phyloP scores from a whole-genome alignment of 2,329 filamentous ascomycete genomes.

The Metarhizium humberi region DNA sequence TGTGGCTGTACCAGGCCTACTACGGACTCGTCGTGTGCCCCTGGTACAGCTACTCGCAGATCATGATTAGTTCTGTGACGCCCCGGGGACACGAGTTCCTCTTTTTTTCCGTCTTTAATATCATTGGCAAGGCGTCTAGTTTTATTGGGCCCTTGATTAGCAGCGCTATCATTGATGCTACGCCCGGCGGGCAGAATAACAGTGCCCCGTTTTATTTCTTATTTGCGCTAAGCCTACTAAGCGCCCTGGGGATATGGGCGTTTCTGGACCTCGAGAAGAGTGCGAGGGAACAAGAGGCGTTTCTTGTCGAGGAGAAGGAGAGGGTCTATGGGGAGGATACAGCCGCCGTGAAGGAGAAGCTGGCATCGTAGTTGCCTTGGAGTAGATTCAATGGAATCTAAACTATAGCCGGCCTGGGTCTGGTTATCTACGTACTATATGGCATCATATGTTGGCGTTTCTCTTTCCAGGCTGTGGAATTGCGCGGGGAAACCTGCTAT shows the following conservation, averaged over 20 bases:
- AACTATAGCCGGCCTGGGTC: too few relatives aligned
- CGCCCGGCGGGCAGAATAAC: slow-evolving; percentile 42
- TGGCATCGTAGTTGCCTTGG: neutral
- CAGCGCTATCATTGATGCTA: slow-evolving; percentile 58
- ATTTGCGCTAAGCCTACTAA: slow-evolving; percentile 47
- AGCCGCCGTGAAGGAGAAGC: neutral
- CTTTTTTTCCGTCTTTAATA: slow-evolving; percentile 61
- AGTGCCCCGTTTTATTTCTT: slow-evolving; percentile 59
- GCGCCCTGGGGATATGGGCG: slow-evolving; percentile 40
- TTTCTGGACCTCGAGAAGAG: slow-evolving; percentile 55
- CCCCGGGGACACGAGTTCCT: slow-evolving; percentile 60
- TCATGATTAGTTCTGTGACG: slow-evolving; percentile 62
- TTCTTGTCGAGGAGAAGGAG: slow-evolving; percentile 30
- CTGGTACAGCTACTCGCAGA: slow-evolving; percentile 63
- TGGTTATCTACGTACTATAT: too few relatives aligned
- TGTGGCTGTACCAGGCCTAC: slow-evolving; percentile 40
- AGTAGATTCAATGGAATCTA: too few relatives aligned
- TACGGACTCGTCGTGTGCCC: slow-evolving; percentile 60
- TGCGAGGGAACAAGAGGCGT: slow-evolving; percentile 46
- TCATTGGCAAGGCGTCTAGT: slow-evolving; percentile 58
- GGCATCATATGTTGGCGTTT: too few relatives aligned
- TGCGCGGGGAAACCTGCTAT: too few relatives aligned
- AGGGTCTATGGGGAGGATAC: neutral
- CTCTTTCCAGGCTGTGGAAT: too few relatives aligned
- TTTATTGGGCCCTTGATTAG: slow-evolving; percentile 63